Conservation (phyloP, 2,329 filamentous ascomycete genomes). For the Lanzia echinophila region DNA sequence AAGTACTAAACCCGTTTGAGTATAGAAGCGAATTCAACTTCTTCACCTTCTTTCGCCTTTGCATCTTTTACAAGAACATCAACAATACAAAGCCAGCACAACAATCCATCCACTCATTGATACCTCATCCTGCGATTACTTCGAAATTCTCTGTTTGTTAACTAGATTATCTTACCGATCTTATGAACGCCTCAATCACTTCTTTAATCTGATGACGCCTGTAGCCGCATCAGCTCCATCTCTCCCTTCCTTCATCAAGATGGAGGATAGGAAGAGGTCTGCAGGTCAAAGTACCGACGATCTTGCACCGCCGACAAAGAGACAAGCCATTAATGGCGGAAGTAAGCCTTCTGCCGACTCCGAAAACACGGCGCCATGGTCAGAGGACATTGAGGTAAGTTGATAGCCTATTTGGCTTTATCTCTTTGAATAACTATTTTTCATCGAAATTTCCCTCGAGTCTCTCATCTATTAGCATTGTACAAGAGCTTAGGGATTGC, state of each 20-base stretch:
- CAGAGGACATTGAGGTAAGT: conserved; percentile 69
- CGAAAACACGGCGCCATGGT: conserved; percentile 55
- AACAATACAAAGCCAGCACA: conserved; percentile 7
- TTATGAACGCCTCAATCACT: conserved; percentile 4
- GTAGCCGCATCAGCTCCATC: conserved; percentile 38
- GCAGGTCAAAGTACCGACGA: conserved; percentile 63
- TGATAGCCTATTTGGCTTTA: conserved; percentile 9
- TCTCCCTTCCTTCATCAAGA: conserved; percentile 82
- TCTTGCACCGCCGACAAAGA: conserved; percentile 81
- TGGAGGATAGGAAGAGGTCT: conserved; percentile 99
- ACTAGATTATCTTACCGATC: background rate
- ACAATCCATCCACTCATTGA: background rate
- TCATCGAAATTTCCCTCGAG: conserved; percentile 12
- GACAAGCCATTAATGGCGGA: conserved; percentile 85
- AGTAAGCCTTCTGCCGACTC: conserved; percentile 55
- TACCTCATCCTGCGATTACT: background rate
- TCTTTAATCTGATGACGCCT: conserved; percentile 51
- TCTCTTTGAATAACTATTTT: background rate
- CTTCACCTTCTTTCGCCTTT: conserved; percentile 3
- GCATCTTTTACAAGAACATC: conserved; percentile 7
- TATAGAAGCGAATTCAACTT: background rate
- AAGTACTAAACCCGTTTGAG: background rate
- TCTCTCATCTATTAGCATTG: conserved; percentile 17
- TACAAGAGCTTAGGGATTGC: conserved; percentile 13
- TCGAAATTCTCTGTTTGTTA: conserved; percentile 4